Conservation (phyloP, 164 flowering plant species). For the Platanus orientalis region DNA sequence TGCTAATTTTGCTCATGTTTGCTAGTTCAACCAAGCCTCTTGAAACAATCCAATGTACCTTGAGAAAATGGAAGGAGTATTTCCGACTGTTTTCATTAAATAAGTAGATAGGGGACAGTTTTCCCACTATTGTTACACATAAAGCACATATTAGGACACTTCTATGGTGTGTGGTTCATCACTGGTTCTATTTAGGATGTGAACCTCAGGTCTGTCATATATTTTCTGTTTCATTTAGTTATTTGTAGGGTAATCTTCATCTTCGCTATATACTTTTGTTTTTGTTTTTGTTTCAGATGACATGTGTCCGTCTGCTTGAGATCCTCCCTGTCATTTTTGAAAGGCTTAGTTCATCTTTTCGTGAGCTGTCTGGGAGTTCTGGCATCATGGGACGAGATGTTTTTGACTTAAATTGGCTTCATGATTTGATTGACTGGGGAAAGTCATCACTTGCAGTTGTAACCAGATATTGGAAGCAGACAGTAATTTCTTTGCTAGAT, state of each 20-base stretch:
- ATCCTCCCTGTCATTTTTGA: constrained; percentile 62
- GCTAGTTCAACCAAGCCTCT: too few species aligned
- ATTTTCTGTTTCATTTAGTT: neutral
- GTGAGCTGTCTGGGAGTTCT: constrained; percentile 18
- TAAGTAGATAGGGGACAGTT: too few species aligned
- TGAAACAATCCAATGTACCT: too few species aligned
- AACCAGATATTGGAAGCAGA: constrained; percentile 69
- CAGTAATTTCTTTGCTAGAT: constrained; percentile 43
- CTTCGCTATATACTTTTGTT: neutral
- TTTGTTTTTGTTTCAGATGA: constrained; percentile 58
- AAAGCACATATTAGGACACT: too few species aligned
- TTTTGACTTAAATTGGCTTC: constrained; percentile 59
- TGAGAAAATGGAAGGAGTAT: too few species aligned
- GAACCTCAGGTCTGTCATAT: neutral
- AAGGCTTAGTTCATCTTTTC: constrained; percentile 29
- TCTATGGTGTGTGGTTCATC: too few species aligned
- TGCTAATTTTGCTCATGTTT: too few species aligned
- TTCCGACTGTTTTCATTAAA: too few species aligned
- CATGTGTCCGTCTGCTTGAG: constrained; percentile 87
- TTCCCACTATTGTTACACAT: too few species aligned
- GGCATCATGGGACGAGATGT: constrained; percentile 8
- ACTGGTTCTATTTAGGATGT: neutral
- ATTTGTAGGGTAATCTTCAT: neutral
- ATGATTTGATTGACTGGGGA: constrained; percentile 82
- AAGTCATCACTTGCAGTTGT: constrained; percentile 60